Evolutionary conservation across 2,329 filamentous ascomycete genomes (phyloP).

Genomic region (Rhinocladiella mackenziei): DNA sequence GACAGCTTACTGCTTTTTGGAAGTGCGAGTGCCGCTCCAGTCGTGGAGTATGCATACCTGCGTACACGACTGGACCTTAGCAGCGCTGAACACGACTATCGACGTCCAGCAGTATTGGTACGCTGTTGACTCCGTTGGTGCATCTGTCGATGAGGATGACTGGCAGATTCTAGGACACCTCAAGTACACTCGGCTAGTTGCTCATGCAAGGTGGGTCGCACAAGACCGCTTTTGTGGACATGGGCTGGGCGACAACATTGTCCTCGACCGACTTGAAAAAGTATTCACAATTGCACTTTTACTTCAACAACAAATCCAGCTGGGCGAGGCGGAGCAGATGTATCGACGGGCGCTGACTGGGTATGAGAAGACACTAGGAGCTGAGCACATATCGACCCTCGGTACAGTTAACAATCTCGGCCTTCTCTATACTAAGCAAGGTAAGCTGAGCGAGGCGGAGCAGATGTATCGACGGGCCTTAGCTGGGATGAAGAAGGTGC

Average conservation of each 20-base stretch:
- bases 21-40: conserved; percentile 2
- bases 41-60: conserved; percentile 23
- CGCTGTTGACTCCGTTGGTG: conserved; percentile 18
- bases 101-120: conserved; percentile 12
- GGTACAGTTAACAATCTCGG: conserved; percentile 19
- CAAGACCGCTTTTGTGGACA: background rate
- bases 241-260: background rate
- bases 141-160: conserved; percentile 2
- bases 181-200: background rate
- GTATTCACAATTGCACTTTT: conserved; percentile 1
- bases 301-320: background rate
- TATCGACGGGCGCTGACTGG: conserved; percentile 14
- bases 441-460: too few species aligned
- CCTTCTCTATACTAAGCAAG: too few species aligned
- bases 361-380: conserved; percentile 11
- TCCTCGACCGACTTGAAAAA: background rate
- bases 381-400: conserved; percentile 27
- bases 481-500: conserved; percentile 6
- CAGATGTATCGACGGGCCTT: too few species aligned
- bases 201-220: conserved; percentile 6
- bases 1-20: conserved; percentile 16
- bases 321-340: conserved; percentile 10
- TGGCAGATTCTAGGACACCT: background rate
- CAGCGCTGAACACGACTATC: conserved; percentile 12
- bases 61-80: conserved; percentile 25